These are phyloP conservation scores for Calonectria fujianensis DNA, from an alignment of 2,329 filamentous ascomycete genomes.

Conservation along the genomic window DNA sequence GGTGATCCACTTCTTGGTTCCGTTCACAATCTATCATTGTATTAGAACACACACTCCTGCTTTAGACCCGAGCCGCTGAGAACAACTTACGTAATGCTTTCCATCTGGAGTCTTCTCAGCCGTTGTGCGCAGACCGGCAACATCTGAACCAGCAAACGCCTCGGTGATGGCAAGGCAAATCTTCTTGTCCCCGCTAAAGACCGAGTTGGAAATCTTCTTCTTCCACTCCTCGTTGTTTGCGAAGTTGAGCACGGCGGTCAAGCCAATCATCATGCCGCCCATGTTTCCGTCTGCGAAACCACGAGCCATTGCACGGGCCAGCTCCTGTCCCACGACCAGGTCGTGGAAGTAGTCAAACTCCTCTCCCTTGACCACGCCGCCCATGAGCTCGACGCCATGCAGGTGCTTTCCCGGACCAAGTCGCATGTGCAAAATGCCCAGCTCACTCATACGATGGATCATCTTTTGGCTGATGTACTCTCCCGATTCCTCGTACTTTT, in stretches of 20 bases:
- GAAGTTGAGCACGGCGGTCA: slow-evolving; percentile 88
- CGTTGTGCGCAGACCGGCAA: slow-evolving; percentile 87
- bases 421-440: slow-evolving; percentile 86
- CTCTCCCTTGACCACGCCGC: slow-evolving; percentile 82
- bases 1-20: slow-evolving; percentile 90
- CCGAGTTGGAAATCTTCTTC: slow-evolving; percentile 80
- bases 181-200: slow-evolving; percentile 88
- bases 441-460: slow-evolving; percentile 84
- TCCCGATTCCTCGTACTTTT: slow-evolving; percentile 84
- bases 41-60: not conserved
- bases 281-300: slow-evolving; percentile 92
- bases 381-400: slow-evolving; percentile 81
- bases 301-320: slow-evolving; percentile 80
- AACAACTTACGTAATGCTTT: slow-evolving; percentile 74
- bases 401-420: slow-evolving; percentile 89
- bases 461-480: slow-evolving; percentile 82
- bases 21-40: slow-evolving; percentile 72
- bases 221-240: slow-evolving; percentile 80
- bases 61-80: not conserved
- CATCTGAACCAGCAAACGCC: slow-evolving; percentile 87
- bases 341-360: slow-evolving; percentile 94
- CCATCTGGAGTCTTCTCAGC: slow-evolving; percentile 85
- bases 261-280: slow-evolving; percentile 88
- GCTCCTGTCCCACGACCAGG: slow-evolving; percentile 83
- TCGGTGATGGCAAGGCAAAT: slow-evolving; percentile 92